Evolutionary conservation across 768 basidiomycete species (phyloP), one percentile per base, ranked within the genome.

Genomic region (Lentinula sp.): DNA sequence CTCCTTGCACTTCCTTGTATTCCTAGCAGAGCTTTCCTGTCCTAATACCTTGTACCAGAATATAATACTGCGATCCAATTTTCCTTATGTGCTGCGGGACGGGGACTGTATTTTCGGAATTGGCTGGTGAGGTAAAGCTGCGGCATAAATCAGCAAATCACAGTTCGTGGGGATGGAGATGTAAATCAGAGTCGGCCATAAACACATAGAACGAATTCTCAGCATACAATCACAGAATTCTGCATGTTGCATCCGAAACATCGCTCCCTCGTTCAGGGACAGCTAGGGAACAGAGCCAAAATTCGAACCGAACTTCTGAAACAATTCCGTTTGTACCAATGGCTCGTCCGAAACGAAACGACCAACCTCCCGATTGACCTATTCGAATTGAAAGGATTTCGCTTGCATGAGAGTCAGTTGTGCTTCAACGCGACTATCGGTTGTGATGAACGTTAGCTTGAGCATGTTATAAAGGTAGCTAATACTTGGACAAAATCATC

Each of bases 211-310:
- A 39, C 37, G 37, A 39, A 39, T 45, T 45, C 20, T 12, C 46
- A 48, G 46, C 46, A 23, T 48, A 18, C 20, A 48, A 45, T 45
- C 43, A 6, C 43, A 16, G 6, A 45, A 16, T 48, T 48, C 7
- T 12, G 16, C 0, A 9, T 20, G 12, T 20, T 28, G 28, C 37
- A n/a, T 54, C 53, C 53, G 53, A 10, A 39, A 39, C 53, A 20
- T 54, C 53, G 53, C 53, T 53, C 35, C 53, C 39, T 54, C 37
- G 53, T 36, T 20, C 12, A 54, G 53, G 53, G 53, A n/a, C 37
- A 18, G 18, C 12, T 33, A 12, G 43, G 15, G 43, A 12, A 15
- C 43, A 16, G 33, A 51, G 35, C 50, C 50, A 50, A 50, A 10
- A 50, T 8, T 33, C 50, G 7, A 52, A 36, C 50, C 15, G 28